Evolutionary conservation across 148 eudicot species (phyloP), one percentile per base, ranked within the genome.

Genomic region (Chenopodium formosanum): DNA sequence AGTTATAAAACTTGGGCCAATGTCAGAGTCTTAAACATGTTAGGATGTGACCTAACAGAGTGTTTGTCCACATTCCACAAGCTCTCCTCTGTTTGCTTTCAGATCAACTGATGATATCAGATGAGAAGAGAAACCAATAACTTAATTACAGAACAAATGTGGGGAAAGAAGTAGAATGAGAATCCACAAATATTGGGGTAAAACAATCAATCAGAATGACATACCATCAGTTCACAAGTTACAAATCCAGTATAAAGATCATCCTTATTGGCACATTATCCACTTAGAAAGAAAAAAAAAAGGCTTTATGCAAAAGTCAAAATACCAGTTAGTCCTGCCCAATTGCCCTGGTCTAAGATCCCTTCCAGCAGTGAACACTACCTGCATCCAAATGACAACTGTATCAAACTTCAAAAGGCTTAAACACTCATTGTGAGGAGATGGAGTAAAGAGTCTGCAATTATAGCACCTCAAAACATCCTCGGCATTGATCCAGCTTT

Each of bases 361-460:
- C 86, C 99, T 95, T 78, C 99, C 99, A 75, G 99, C 97, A 11
- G 99, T 97, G 86, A 92, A 95, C 85, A 92, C 97, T 75, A 95
- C 97, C 99, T 95, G 80, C 69, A 84, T 16, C 32, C 7, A 74
- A 52, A 84, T 32, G 16, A 37, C 27, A 12, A 74, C 22, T 27
- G 9, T 50, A 20, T 62, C 23, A 23, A 52, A 73, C 16, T 64
- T 63, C 73, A 37, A 37, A 37, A 56, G 70, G 53, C 27, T 27
- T 44, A 14, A 14, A 31, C 72, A 69, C 8, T n/a, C n/a, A 67
- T 62, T 53, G n/a, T 25, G 47, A 48, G 68, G 9, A 25, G 40
- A 64, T 56, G n/a, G 50, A 27, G 22, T 31, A 84, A 86, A 75
- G 47, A 80, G 73, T 75, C 70, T 27, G 25, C 14, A 32, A 71